Evolutionary conservation across 2,329 filamentous ascomycete genomes (phyloP), one percentile per base, ranked within the genome.

Genomic region (Hypoxylon sp.): DNA sequence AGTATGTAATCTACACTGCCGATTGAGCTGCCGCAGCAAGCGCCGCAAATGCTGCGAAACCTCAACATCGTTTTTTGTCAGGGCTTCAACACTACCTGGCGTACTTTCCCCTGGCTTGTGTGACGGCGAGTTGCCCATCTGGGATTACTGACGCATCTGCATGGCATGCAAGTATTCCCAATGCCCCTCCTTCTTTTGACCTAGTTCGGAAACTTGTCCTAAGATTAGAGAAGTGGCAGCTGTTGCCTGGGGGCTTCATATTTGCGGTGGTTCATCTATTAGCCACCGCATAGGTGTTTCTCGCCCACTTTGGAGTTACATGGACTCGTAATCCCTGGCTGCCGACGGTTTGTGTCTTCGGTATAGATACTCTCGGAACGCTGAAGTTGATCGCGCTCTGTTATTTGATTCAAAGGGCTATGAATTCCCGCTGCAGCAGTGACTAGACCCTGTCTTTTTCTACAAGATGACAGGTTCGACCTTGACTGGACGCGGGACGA

Each of bases 81-180:
- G 44, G 58, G 33, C 42, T 48, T 45, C 24, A 33, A 56, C 60
- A 40, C 51, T 56, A 66, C 58, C 26, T 45, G 24, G n/a, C 6
- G 24, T 30, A 26, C 33, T 6, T 57, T 30, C 56, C 48, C 55
- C 61, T 58, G 52, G 46, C 6, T 52, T 42, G 55, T 53, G 64
- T 49, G 50, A 48, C 50, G 52, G 51, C 33, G 32, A 64, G 36
- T 51, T 67, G 32, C 64, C 61, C 38, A 65, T 59, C 61, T 61
- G 33, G 65, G 65, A 65, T 61, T 65, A 52, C 65, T 53, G 61
- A 62, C 49, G 46, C 45, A 36, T 61, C 30, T 33, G 24, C 46
- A 40, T 44, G 42, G 50, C 36, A 42, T 36, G 38, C 57, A 55
- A 22, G 46, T 58, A 64, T 48, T 40, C 18, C 52, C 50, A 16